Conservation (phyloP, 768 basidiomycete species). For the Dioszegia hungarica region DNA sequence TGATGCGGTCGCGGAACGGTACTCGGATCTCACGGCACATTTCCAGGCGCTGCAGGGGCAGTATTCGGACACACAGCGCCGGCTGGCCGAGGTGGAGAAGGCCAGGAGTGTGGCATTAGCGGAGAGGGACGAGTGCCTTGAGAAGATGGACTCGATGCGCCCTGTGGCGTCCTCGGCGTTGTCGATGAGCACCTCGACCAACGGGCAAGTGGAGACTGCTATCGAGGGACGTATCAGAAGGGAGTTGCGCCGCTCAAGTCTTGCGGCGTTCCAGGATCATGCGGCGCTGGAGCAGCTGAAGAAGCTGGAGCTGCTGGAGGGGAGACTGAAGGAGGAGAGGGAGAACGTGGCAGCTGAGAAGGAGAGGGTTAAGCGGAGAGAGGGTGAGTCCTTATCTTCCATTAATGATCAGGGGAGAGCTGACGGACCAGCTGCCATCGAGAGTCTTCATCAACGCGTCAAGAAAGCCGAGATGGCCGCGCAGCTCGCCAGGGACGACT, state of each 20-base stretch:
- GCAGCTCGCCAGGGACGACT: conserved; percentile 3
- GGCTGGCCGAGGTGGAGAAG: neutral
- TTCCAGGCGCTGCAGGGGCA: conserved; percentile 3
- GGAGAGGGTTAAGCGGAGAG: neutral
- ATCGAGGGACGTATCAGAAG: neutral
- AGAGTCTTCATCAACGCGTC: neutral
- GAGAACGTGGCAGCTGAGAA: neutral
- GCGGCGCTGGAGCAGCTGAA: neutral
- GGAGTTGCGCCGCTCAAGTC: neutral
- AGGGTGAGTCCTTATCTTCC: neutral
- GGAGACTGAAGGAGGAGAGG: conserved; percentile 1
- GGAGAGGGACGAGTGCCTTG: conserved; percentile 4
- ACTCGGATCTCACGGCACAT: neutral
- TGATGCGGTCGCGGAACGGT: neutral
- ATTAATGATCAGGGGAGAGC: neutral
- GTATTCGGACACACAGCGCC: neutral
- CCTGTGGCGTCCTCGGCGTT: neutral
- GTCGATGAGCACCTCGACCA: neutral
- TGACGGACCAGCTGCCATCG: neutral
- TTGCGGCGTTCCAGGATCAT: conserved; percentile 4
- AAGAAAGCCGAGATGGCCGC: neutral
- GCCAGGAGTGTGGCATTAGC: neutral
- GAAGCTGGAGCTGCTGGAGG: conserved; percentile 4
- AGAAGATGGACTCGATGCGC: neutral
- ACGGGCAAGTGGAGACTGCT: neutral